Conservation (phyloP, 2,329 filamentous ascomycete species). For the Apiospora saccharicola region DNA sequence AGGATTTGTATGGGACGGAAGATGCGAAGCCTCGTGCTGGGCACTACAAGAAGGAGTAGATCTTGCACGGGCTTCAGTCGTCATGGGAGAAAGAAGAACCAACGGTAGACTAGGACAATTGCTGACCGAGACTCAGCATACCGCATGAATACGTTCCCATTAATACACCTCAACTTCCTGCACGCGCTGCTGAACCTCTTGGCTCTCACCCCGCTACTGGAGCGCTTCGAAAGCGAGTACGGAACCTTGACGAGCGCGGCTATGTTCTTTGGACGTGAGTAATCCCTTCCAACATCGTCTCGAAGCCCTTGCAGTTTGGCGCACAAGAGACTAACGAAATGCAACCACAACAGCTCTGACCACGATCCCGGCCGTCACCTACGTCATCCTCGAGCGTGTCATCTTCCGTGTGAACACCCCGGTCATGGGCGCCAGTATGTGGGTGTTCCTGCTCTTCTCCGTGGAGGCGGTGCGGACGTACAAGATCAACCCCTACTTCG, state of each 20-base stretch:
- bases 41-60: not conserved
- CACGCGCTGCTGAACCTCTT: constrained; percentile 83
- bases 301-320: not conserved
- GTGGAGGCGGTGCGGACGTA: constrained; percentile 88
- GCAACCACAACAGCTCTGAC: constrained; percentile 66
- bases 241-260: constrained; percentile 88
- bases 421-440: constrained; percentile 87
- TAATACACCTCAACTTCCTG: constrained; percentile 83
- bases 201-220: constrained; percentile 85
- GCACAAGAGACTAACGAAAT: not conserved
- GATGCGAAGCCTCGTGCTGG: not conserved
- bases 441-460: constrained; percentile 88
- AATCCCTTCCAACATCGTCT: not conserved
- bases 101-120: not conserved
- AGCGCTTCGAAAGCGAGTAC: constrained; percentile 91
- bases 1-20: not conserved
- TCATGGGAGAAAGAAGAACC: not conserved
- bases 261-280: constrained; percentile 90
- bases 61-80: not conserved
- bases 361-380: constrained; percentile 82
- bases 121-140: constrained; percentile 68
- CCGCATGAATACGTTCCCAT: constrained; percentile 88
- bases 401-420: constrained; percentile 75
- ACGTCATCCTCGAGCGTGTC: constrained; percentile 79
- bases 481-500: constrained; percentile 80